Conservation (phyloP, 2,329 filamentous ascomycete genomes). For the Neonectria magnoliae region DNA sequence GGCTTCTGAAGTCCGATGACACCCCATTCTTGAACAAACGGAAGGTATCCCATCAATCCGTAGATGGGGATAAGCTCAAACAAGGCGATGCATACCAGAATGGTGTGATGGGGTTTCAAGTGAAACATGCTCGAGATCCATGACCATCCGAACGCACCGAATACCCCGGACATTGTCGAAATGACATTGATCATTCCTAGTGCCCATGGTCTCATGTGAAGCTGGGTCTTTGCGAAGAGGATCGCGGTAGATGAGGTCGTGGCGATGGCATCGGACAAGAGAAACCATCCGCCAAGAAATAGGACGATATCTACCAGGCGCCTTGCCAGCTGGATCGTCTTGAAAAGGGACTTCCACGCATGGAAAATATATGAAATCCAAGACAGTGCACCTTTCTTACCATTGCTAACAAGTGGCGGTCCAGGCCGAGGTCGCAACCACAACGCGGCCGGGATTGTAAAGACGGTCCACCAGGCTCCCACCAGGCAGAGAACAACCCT, state of each 20-base stretch:
- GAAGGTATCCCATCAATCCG: slow-evolving; percentile 87
- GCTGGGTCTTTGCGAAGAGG: slow-evolving; percentile 91
- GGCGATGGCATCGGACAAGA: slow-evolving; percentile 92
- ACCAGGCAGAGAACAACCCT: slow-evolving; percentile 88
- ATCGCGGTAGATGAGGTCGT: slow-evolving; percentile 95
- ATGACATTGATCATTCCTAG: slow-evolving; percentile 95
- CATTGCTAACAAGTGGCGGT: slow-evolving; percentile 72
- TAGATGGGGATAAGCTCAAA: slow-evolving; percentile 96
- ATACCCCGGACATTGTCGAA: slow-evolving; percentile 82
- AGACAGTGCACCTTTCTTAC: slow-evolving; percentile 48
- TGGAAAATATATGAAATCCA: slow-evolving; percentile 80
- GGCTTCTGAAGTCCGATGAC: slow-evolving; percentile 88
- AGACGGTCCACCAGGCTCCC: slow-evolving; percentile 91
- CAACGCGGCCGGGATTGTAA: slow-evolving; percentile 86
- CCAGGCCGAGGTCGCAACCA: slow-evolving; percentile 91
- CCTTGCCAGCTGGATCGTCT: slow-evolving; percentile 79
- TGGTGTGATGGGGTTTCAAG: slow-evolving; percentile 84
- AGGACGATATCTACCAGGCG: slow-evolving; percentile 77
- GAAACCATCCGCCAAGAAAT: slow-evolving; percentile 91
- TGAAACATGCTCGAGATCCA: slow-evolving; percentile 76
- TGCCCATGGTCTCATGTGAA: slow-evolving; percentile 89
- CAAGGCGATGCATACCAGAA: slow-evolving; percentile 87
- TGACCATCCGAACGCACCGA: slow-evolving; percentile 91
- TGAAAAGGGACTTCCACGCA: slow-evolving; percentile 87
- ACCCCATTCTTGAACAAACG: slow-evolving; percentile 78